phyloP scores from a whole-genome alignment of 306 rosid species.

The Ormosia emarginata region DNA sequence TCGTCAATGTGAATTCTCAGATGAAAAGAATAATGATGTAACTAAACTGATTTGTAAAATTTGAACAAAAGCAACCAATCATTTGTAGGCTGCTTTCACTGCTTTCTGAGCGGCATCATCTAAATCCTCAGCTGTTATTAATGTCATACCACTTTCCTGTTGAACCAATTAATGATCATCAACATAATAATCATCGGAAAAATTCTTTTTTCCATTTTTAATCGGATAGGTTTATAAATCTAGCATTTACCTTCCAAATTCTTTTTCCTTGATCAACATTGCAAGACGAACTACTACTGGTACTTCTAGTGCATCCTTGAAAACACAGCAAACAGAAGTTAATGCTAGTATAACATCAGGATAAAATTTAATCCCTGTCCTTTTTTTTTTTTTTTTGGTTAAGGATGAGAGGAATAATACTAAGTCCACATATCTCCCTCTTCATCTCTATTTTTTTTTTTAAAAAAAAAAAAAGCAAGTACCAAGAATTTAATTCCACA shows the following conservation, averaged over 20 bases:
- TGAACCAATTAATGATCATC: constrained; percentile 18
- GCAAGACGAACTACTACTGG: constrained; percentile 95
- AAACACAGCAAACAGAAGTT: not conserved
- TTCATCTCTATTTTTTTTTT: not conserved
- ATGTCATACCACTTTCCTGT: constrained; percentile 93
- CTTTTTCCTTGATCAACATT: constrained; percentile 93
- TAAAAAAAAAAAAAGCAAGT: not conserved
- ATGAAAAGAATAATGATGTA: constrained; percentile 22
- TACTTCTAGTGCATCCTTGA: constrained; percentile 80
- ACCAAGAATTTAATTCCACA: not conserved
- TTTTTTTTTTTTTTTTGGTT: not conserved
- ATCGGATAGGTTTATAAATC: not conserved
- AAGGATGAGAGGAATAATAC: not conserved
- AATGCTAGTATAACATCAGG: not conserved
- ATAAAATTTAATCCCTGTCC: not conserved
- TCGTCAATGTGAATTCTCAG: constrained; percentile 16
- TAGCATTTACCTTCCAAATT: constrained; percentile 65
- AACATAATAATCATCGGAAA: constrained; percentile 13
- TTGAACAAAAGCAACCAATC: constrained; percentile 30
- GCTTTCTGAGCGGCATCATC: constrained; percentile 98
- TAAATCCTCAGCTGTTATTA: constrained; percentile 93
- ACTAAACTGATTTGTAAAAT: constrained; percentile 14
- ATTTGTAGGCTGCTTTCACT: constrained; percentile 69
- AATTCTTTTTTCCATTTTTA: not conserved
- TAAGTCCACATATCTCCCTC: not conserved